These are phyloP conservation scores for Rhizopogon rudus DNA, from an alignment of 768 basidiomycete genomes.

Conservation along the genomic window DNA sequence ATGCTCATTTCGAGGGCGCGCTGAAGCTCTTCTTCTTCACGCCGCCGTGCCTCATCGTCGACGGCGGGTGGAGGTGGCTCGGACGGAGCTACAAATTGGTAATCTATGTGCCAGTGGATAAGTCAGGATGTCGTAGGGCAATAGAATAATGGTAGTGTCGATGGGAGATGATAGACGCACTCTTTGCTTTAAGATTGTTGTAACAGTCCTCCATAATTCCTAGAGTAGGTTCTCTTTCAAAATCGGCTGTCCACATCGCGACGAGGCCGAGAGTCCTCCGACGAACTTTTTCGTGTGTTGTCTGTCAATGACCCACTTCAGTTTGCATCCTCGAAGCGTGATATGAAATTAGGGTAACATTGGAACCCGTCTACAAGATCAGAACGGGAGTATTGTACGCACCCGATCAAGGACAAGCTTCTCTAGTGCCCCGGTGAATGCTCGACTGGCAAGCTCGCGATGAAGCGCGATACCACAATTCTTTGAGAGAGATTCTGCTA, in stretches of 20 bases:
- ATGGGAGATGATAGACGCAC: constrained; percentile 34
- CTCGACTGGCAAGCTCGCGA: constrained; percentile 82
- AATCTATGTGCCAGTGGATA: constrained; percentile 39
- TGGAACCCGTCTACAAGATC: not conserved
- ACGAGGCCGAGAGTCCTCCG: constrained; percentile 67
- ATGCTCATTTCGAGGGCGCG: constrained; percentile 91
- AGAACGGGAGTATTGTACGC: constrained; percentile 14
- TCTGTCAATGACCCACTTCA: constrained; percentile 41
- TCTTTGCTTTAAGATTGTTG: constrained; percentile 74
- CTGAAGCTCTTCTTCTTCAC: constrained; percentile 93
- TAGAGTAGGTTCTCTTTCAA: constrained; percentile 71
- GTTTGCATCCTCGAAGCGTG: not conserved
- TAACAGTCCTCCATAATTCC: constrained; percentile 92
- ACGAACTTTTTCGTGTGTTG: constrained; percentile 88
- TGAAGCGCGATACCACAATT: constrained; percentile 82
- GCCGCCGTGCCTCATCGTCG: constrained; percentile 75
- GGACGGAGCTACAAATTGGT: constrained; percentile 58
- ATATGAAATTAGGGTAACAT: not conserved
- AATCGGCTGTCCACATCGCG: constrained; percentile 81
- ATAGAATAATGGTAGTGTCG: not conserved
- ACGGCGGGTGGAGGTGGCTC: constrained; percentile 65
- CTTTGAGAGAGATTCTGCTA: constrained; percentile 86
- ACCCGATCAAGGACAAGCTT: constrained; percentile 87
- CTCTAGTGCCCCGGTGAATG: constrained; percentile 88
- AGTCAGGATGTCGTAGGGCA: constrained; percentile 2